Percentiles rank a stretch among this genome's conserved stretches.
Conservation (phyloP, 1,284 basidiomycete genomes). For the Anthracocystis setariae region DNA sequence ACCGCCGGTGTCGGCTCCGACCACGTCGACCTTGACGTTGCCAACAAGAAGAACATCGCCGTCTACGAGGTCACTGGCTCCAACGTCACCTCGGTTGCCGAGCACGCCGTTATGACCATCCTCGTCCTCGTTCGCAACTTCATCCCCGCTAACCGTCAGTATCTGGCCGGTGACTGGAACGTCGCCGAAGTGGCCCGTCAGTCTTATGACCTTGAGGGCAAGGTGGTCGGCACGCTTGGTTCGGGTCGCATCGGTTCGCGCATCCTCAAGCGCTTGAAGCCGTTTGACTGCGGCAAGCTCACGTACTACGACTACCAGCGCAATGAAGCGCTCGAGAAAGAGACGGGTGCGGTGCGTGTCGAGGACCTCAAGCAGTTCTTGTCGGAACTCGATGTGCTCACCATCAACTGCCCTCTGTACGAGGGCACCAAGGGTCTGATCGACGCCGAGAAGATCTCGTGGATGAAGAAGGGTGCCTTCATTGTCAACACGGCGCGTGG, state of each 20-base stretch:
- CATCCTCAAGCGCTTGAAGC: conserved; percentile 84
- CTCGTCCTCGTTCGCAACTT: conserved; percentile 88
- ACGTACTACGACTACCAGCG: conserved; percentile 91
- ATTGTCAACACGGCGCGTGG: conserved; percentile 93
- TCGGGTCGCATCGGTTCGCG: conserved; percentile 69
- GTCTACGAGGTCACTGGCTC: conserved; percentile 80
- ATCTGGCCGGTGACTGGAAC: conserved; percentile 54
- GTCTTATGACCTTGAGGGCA: conserved; percentile 84
- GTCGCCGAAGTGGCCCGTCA: conserved; percentile 67
- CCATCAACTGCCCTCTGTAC: conserved; percentile 90
- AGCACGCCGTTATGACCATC: conserved; percentile 87
- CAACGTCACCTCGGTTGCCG: conserved; percentile 81
- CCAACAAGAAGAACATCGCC: conserved; percentile 82
- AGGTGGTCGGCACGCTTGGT: conserved; percentile 86
- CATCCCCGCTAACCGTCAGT: conserved; percentile 74
- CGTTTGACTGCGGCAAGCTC: conserved; percentile 90
- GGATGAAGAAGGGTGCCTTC: conserved; percentile 89
- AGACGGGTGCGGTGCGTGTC: conserved; percentile 79
- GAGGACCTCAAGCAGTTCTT: conserved; percentile 87
- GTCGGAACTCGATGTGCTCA: conserved; percentile 80
- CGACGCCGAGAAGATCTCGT: conserved; percentile 82
- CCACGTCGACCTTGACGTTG: conserved; percentile 84
- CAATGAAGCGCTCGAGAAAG: conserved; percentile 77
- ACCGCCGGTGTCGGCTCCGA: conserved; percentile 96
- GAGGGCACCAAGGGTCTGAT: conserved; percentile 77